Evolutionary conservation across 2,329 filamentous ascomycete species (phyloP).

Genomic region (Dendrostoma leiphaemia): DNA sequence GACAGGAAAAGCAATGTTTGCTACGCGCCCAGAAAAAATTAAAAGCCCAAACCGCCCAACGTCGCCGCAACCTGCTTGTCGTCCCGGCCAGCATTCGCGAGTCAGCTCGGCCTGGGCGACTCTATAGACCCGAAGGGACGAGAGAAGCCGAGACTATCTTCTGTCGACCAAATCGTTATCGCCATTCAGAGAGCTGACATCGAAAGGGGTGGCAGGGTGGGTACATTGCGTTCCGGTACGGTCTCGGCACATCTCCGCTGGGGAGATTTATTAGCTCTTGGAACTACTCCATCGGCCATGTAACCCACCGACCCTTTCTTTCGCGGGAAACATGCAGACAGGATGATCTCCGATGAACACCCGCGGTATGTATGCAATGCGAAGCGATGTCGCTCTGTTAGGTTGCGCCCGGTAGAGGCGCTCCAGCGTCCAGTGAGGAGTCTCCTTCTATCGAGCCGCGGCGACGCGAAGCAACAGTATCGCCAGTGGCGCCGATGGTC

Average conservation of each 20-base stretch:
- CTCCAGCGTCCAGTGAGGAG: slow-evolving; percentile 2
- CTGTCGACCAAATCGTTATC: no score
- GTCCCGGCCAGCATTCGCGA: no score
- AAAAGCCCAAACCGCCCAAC: background rate
- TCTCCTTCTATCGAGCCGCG: no score
- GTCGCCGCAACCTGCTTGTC: no score
- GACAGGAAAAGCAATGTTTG: slow-evolving; percentile 1
- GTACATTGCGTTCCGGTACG: no score
- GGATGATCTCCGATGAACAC: background rate
- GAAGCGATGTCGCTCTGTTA: background rate
- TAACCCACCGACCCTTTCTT: background rate
- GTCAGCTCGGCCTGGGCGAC: no score
- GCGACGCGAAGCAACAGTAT: no score
- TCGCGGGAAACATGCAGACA: background rate
- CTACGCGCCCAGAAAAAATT: background rate
- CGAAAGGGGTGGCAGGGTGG: background rate
- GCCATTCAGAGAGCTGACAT: no score
- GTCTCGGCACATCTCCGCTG: slow-evolving; percentile 7
- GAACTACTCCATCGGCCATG: background rate
- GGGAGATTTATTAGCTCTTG: background rate
- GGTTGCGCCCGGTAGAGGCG: slow-evolving; percentile 1
- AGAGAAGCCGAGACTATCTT: no score
- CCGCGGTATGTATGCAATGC: background rate
- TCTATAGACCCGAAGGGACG: no score
- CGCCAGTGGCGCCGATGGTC: no score